Percentiles rank a stretch among this genome's conserved stretches.
Evolutionary conservation across 2,329 filamentous ascomycete genomes (phyloP).

Genomic region (Botrytis pseudocinerea): DNA sequence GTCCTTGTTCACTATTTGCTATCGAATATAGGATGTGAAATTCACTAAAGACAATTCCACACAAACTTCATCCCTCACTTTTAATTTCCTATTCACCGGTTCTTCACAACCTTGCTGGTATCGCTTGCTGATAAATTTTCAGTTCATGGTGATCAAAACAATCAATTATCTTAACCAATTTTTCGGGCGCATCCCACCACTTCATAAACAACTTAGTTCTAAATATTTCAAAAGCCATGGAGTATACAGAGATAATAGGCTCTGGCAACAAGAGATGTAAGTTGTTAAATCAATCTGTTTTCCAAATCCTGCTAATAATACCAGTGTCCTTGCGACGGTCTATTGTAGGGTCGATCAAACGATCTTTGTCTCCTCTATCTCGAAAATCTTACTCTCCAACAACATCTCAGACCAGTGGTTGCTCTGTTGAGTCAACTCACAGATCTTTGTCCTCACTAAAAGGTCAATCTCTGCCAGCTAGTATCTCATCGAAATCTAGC

Average conservation of each 20-base stretch:
- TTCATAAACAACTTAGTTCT: not conserved
- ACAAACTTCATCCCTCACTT: not conserved
- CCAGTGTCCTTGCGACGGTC: constrained; percentile 18
- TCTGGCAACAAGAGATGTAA: constrained; percentile 15
- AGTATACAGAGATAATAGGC: not conserved
- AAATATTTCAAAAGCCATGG: not conserved
- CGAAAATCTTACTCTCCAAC: not conserved
- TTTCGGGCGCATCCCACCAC: not conserved
- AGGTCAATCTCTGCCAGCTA: not conserved
- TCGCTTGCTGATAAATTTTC: not conserved
- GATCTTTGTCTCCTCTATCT: constrained; percentile 18
- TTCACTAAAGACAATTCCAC: not conserved
- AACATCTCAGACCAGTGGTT: not conserved
- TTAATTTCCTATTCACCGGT: not conserved
- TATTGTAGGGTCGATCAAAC: constrained; percentile 20
- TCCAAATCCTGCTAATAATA: not conserved
- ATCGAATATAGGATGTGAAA: not conserved
- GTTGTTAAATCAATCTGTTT: not conserved
- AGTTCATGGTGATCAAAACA: not conserved
- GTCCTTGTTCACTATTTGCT: not conserved
- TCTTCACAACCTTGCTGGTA: not conserved
- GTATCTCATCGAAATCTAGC: not conserved
- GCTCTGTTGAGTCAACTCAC: not conserved
- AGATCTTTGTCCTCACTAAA: not conserved
- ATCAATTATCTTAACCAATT: not conserved